Percentiles rank a stretch among this genome's conserved stretches.
Conservation (phyloP, 768 basidiomycete species). For the Tylopilus subfusipes region DNA sequence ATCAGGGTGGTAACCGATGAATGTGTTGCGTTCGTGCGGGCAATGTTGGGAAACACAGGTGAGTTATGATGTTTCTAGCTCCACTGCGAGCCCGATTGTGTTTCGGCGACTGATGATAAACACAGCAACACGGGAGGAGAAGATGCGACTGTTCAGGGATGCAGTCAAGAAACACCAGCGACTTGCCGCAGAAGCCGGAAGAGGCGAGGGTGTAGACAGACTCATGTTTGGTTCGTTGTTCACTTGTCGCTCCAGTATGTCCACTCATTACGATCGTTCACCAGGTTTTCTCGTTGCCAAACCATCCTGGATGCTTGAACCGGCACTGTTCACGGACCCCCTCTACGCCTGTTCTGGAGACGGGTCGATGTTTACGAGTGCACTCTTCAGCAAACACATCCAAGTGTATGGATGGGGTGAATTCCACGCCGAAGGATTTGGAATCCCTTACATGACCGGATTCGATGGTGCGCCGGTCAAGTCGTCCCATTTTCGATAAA, state of each 20-base stretch:
- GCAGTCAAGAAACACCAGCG: constrained; percentile 63
- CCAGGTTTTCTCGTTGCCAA: constrained; percentile 70
- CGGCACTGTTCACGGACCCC: constrained; percentile 72
- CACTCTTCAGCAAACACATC: constrained; percentile 83
- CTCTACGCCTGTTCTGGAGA: constrained; percentile 66
- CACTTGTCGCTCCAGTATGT: not conserved
- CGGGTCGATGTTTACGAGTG: constrained; percentile 90
- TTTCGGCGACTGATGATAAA: too few relatives aligned
- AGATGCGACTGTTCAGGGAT: constrained; percentile 49
- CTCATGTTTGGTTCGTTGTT: constrained; percentile 70
- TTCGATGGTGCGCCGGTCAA: constrained; percentile 64
- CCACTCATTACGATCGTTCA: not conserved
- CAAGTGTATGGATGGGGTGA: constrained; percentile 92
- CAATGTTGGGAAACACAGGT: constrained; percentile 58
- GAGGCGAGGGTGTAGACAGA: constrained; percentile 78
- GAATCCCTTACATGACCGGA: constrained; percentile 91
- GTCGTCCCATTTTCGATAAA: not conserved
- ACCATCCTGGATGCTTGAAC: constrained; percentile 56
- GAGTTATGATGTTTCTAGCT: constrained; percentile 11
- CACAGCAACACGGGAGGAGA: constrained; percentile 36
- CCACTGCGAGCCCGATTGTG: too few relatives aligned
- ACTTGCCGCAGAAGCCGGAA: constrained; percentile 61
- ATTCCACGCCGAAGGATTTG: constrained; percentile 91
- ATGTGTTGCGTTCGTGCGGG: constrained; percentile 70
- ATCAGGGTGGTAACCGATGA: constrained; percentile 79